Evolutionary conservation across 2,329 filamentous ascomycete species (phyloP).

Genomic region (Annulohypoxylon truncatum): DNA sequence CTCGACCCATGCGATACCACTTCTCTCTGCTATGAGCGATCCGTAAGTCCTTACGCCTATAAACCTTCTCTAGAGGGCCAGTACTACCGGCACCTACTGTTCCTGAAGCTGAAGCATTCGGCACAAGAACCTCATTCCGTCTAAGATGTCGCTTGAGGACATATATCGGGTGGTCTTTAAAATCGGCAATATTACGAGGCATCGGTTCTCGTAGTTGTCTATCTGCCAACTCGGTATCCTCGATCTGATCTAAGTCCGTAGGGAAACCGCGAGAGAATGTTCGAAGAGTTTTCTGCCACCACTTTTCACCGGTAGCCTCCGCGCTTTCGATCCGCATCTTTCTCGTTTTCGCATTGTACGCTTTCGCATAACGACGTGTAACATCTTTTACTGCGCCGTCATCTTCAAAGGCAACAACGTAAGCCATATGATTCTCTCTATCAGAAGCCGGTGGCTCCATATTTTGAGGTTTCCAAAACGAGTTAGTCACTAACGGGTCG

Average conservation of each 20-base stretch:
- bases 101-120: conserved; percentile 76
- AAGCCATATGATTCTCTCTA: conserved; percentile 79
- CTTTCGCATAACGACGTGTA: conserved; percentile 86
- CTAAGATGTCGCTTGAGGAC: conserved; percentile 87
- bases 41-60: conserved; percentile 83
- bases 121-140: conserved; percentile 83
- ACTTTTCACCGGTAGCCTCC: conserved; percentile 60
- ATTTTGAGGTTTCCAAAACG: conserved; percentile 76
- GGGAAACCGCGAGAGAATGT: conserved; percentile 57
- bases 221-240: conserved; percentile 79
- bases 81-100: conserved; percentile 78
- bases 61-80: conserved; percentile 78
- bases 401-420: conserved; percentile 86
- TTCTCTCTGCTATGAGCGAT: conserved; percentile 82
- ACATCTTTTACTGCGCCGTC: conserved; percentile 85
- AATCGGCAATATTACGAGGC: conserved; percentile 86
- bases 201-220: conserved; percentile 82
- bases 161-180: conserved; percentile 86
- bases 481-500: conserved; percentile 84
- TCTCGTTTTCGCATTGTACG: conserved; percentile 90
- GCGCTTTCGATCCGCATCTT: conserved; percentile 79
- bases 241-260: conserved; percentile 82
- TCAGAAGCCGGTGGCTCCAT: conserved; percentile 88
- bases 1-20: conserved; percentile 89
- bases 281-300: conserved; percentile 66